phyloP scores from a whole-genome alignment of 192 early-diverging fungal genomes.

The Entomortierella parvispora region DNA sequence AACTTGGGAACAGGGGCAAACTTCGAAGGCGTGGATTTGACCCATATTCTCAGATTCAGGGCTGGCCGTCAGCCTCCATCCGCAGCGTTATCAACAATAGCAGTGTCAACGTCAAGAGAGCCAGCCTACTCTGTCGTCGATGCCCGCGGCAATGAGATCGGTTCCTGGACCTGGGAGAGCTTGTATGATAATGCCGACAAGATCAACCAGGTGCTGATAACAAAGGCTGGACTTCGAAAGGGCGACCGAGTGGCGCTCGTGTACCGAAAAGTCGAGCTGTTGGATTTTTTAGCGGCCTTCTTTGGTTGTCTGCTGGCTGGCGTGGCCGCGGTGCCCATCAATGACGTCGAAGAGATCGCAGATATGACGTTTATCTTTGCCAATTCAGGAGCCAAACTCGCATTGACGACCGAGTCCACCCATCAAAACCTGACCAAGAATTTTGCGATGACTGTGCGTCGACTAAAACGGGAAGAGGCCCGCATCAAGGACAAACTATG shows the following conservation, averaged over 20 bases:
- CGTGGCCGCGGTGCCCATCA: constrained; percentile 84
- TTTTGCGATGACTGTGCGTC: constrained; percentile 57
- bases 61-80: too few relatives aligned
- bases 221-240: constrained; percentile 50
- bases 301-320: constrained; percentile 83
- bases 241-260: constrained; percentile 79
- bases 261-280: constrained; percentile 77
- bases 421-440: constrained; percentile 72
- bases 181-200: constrained; percentile 72
- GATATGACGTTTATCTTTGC: constrained; percentile 77
- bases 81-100: too few relatives aligned
- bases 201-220: constrained; percentile 65
- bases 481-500: not conserved
- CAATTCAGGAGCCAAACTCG: constrained; percentile 66
- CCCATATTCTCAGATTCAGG: too few relatives aligned
- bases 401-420: constrained; percentile 81
- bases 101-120: too few relatives aligned
- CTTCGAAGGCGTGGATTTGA: too few relatives aligned
- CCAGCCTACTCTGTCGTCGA: constrained; percentile 77
- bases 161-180: constrained; percentile 73
- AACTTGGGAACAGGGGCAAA: too few relatives aligned
- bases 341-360: constrained; percentile 76
- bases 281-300: constrained; percentile 81
- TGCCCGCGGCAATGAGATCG: constrained; percentile 70
- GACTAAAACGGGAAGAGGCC: constrained; percentile 25